phyloP scores from a whole-genome alignment of 163 green algal genomes.

The Chloroidium sp. region DNA sequence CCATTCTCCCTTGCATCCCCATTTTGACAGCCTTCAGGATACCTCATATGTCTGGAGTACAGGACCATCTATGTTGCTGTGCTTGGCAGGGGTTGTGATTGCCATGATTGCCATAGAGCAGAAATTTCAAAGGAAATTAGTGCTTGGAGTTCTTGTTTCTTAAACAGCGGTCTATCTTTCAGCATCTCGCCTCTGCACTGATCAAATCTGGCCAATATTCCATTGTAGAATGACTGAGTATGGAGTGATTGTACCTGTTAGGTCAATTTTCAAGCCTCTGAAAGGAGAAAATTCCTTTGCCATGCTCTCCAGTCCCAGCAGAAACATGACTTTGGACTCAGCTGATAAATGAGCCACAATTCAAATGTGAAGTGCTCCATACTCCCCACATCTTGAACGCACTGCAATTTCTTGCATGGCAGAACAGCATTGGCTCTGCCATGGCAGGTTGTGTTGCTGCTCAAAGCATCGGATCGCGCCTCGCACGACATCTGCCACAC shows the following conservation, averaged over 20 bases:
- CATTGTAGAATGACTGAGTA: too few relatives aligned
- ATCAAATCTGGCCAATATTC: too few relatives aligned
- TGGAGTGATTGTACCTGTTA: too few relatives aligned
- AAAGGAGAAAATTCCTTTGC: neutral
- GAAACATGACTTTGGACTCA: neutral
- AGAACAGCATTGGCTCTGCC: neutral
- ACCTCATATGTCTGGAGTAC: neutral
- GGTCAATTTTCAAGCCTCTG: neutral
- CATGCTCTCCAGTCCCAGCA: neutral
- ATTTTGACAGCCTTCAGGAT: neutral
- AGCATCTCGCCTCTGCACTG: too few relatives aligned
- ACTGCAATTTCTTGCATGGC: neutral
- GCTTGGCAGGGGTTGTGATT: too few relatives aligned
- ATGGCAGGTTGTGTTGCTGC: conserved; percentile 74
- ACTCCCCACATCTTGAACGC: too few relatives aligned
- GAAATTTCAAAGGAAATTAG: too few relatives aligned
- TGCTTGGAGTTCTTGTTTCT: too few relatives aligned
- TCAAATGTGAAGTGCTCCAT: neutral
- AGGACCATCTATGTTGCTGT: too few relatives aligned
- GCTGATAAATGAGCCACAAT: neutral
- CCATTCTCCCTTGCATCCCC: neutral
- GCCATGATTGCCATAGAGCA: too few relatives aligned
- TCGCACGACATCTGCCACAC: conserved; percentile 70
- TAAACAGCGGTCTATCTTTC: too few relatives aligned
- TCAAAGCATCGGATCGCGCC: conserved; percentile 84